A percentile compares a stretch with the other conserved stretches of the same genome.
Conservation (phyloP, 768 basidiomycete species). For the Cubamyces lactineus region DNA sequence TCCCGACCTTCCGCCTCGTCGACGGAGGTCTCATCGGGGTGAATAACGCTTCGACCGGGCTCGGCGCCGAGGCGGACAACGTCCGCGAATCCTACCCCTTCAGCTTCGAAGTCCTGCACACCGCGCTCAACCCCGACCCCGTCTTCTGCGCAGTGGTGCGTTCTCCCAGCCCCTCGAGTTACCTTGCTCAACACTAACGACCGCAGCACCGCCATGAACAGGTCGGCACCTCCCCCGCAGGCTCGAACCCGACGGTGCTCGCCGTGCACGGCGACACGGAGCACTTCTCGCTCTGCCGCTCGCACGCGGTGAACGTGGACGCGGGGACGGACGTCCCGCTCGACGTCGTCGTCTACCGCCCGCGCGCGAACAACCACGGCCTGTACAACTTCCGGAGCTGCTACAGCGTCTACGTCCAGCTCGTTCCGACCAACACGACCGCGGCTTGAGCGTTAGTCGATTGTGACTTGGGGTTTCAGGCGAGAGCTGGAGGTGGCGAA, state of each 20-base stretch:
- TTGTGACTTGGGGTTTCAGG: too few species aligned
- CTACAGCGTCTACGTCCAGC: slow-evolving; percentile 10
- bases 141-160: slow-evolving; percentile 10
- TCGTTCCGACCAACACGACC: not conserved
- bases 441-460: not conserved
- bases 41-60: not conserved
- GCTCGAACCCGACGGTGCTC: slow-evolving; percentile 3
- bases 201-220: too few species aligned
- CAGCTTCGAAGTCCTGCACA: slow-evolving; percentile 1
- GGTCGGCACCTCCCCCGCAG: slow-evolving; percentile 4
- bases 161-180: too few species aligned
- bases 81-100: not conserved
- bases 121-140: not conserved
- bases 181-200: too few species aligned
- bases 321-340: not conserved
- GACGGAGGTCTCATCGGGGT: slow-evolving; percentile 4
- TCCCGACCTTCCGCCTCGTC: not conserved
- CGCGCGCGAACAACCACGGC: not conserved
- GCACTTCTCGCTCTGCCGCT: slow-evolving; percentile 9
- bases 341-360: slow-evolving; percentile 7
- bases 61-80: not conserved
- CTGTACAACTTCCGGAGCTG: slow-evolving; percentile 12
- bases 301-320: not conserved
- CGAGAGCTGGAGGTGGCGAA: too few species aligned
- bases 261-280: slow-evolving; percentile 9